Base-by-base conservation (phyloP, 2,329 filamentous ascomycete genomes). In the Pyricularia sp. region DNA sequence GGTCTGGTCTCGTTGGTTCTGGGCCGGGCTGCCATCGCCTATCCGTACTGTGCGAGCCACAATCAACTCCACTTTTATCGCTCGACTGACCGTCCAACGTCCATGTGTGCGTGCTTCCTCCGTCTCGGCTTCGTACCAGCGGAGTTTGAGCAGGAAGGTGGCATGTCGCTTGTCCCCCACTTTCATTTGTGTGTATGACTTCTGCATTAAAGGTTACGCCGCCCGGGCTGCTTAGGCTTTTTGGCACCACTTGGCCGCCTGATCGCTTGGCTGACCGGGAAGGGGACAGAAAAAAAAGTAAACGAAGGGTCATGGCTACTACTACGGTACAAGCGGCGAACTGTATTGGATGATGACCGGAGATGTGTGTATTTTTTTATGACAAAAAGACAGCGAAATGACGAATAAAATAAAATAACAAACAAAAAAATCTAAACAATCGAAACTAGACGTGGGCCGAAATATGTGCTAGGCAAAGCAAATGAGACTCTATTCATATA, bases 21-120 rank as follows among this genome's bases (percentile, higher is more conserved):
- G 64, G 64, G 28, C 64, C 64, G 64, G 64, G 17, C 64, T 65
- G 64, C 28, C 64, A 65, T 65, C 64, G 26, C 33, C 64, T 36
- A 33, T 25, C 64, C 23, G 64, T 36, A 65, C 64, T 36, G 64
- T 65, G 42, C 42, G 42, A 50, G 42, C 42, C 20, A 50, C 42
- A 50, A 50, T 50, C 42, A 50, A 50, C 14, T 10, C 42, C 42
- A 50, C 42, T 50, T 50, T 50, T 50, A 50, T 50, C 42, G 17
- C 42, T 50, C 42, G 42, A 50, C 42, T 50, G 42, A 50, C 42
- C 42, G 42, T 50, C 42, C 42, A 50, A 50, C 42, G 42, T 50
- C 42, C 42, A 50, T 50, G 42, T 50, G 42, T 50, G 17, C 42
- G 42, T 50, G 42, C 42, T 50, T 50, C 42, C 42, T 50, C 42